These are phyloP conservation scores for Ilyonectria sp. DNA, from an alignment of 2,329 filamentous ascomycete species.

Conservation along the genomic window DNA sequence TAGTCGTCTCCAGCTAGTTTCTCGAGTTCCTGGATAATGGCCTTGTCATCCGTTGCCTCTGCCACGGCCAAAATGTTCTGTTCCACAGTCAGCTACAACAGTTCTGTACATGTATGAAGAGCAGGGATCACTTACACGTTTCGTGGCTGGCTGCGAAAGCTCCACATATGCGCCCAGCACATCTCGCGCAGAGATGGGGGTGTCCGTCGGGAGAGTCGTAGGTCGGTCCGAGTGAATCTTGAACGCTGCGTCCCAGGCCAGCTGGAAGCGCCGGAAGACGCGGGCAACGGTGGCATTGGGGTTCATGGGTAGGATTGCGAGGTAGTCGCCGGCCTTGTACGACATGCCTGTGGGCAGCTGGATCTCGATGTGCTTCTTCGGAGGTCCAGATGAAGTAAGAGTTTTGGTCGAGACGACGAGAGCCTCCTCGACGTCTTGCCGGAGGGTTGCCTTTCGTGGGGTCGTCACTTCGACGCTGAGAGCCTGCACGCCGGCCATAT, in stretches of 20 bases:
- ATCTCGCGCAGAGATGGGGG: conserved; percentile 72
- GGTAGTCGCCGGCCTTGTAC: conserved; percentile 83
- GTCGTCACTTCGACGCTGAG: conserved; percentile 42
- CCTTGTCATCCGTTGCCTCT: conserved; percentile 64
- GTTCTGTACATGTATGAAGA: not conserved
- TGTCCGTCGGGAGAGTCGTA: conserved; percentile 68
- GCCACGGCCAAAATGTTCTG: conserved; percentile 60
- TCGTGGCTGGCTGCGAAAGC: conserved; percentile 80
- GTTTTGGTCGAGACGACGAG: conserved; percentile 42
- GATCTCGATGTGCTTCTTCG: conserved; percentile 77
- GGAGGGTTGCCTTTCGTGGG: conserved; percentile 43
- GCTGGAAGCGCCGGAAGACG: conserved; percentile 75
- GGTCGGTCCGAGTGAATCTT: conserved; percentile 69
- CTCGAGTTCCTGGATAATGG: conserved; percentile 59
- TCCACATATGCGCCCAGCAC: conserved; percentile 81
- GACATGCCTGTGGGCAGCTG: conserved; percentile 75
- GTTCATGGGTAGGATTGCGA: conserved; percentile 82
- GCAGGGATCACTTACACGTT: conserved; percentile 64
- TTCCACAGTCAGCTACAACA: not conserved
- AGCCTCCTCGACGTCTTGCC: conserved; percentile 45
- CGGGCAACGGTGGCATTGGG: conserved; percentile 72
- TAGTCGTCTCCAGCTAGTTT: conserved; percentile 64
- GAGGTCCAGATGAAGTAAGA: conserved; percentile 40
- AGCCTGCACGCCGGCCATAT: conserved; percentile 22
- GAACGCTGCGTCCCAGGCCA: conserved; percentile 79